Evolutionary conservation across 176 grass and related monocot species (phyloP).

Genomic region (Pharus latifolius): DNA sequence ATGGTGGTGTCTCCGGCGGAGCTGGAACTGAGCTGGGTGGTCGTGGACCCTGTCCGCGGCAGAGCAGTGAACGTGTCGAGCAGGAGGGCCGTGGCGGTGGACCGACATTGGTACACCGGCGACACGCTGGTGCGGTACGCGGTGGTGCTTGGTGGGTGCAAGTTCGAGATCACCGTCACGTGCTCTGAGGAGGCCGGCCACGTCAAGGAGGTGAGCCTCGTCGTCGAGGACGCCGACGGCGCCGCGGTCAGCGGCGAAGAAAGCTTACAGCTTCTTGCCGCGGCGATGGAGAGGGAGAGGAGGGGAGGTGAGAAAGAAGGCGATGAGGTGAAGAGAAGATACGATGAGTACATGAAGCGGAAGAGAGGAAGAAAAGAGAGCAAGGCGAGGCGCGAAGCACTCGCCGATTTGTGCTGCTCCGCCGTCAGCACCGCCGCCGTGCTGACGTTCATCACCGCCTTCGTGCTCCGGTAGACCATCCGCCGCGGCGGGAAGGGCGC

Average conservation of each 20-base stretch:
- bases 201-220: slow-evolving; percentile 39
- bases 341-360: slow-evolving; percentile 26
- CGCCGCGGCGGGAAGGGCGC: neutral
- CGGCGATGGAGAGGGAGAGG: slow-evolving; percentile 31
- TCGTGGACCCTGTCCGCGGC: slow-evolving; percentile 29
- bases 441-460: slow-evolving; percentile 24
- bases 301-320: neutral
- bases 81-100: slow-evolving; percentile 33
- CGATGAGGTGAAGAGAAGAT: slow-evolving; percentile 17
- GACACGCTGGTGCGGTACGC: slow-evolving; percentile 66
- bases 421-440: slow-evolving; percentile 46
- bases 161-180: slow-evolving; percentile 30
- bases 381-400: slow-evolving; percentile 33
- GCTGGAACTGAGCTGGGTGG: slow-evolving; percentile 56
- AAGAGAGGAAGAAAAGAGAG: slow-evolving; percentile 38
- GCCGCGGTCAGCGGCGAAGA: slow-evolving; percentile 34
- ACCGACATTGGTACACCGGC: slow-evolving; percentile 66
- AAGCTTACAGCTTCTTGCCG: slow-evolving; percentile 19
- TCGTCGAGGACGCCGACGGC: slow-evolving; percentile 48
- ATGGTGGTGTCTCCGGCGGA: slow-evolving; percentile 9
- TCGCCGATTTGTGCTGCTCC: slow-evolving; percentile 48
- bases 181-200: slow-evolving; percentile 20
- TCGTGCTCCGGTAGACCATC: slow-evolving; percentile 25
- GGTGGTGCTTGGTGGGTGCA: slow-evolving; percentile 38
- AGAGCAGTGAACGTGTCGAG: slow-evolving; percentile 55